Evolutionary conservation across 2,329 filamentous ascomycete species (phyloP), one percentile per base, ranked within the genome.

Genomic region (Emydomyces testavorans): DNA sequence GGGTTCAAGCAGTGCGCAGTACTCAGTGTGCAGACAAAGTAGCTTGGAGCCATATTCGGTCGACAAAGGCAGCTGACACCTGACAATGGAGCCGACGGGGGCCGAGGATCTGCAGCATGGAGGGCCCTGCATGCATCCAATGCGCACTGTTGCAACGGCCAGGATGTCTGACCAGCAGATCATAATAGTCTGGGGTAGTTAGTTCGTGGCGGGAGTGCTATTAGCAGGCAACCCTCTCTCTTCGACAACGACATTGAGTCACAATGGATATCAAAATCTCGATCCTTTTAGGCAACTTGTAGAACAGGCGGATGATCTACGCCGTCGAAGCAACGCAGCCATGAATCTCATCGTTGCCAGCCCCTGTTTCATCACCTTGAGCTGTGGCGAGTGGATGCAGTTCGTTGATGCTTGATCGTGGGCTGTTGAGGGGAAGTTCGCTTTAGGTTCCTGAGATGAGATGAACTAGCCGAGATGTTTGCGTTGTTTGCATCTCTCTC

Each of bases 121-220:
- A 38, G 16, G 11, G 16, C 45, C 45, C 45, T 40, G 45, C 20
- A 40, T 34, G 24, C 16, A 24, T 6, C 37, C 11, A 29, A 45
- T 24, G 15, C 41, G 23, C 21, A 35, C n/a, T 20, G 45, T 47
- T 40, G 26, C 45, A 47, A 32, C 35, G 20, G 26, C 45, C 18
- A 31, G 44, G 44, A 34, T 47, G 24, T n/a, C 7, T 18, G 4
- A 16, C 8, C 4, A 20, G 44, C 36, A 23, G 35, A 47, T 47
- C 44, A 10, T 16, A 39, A 32, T 11, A 36, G 31, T 36, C 42
- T 28, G 44, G 36, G 45, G 35, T 40, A 23, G 8, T 24, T 3
- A 24, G 40, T 43, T 34, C 2, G 11, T 34, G 20, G 36, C 28
- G 36, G 36, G 45, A 36, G 15, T 16, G 21, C 38, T 15, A 21